These are phyloP conservation scores for Dactylonectria macrodidyma DNA, from an alignment of 2,329 filamentous ascomycete species.

Conservation along the genomic window DNA sequence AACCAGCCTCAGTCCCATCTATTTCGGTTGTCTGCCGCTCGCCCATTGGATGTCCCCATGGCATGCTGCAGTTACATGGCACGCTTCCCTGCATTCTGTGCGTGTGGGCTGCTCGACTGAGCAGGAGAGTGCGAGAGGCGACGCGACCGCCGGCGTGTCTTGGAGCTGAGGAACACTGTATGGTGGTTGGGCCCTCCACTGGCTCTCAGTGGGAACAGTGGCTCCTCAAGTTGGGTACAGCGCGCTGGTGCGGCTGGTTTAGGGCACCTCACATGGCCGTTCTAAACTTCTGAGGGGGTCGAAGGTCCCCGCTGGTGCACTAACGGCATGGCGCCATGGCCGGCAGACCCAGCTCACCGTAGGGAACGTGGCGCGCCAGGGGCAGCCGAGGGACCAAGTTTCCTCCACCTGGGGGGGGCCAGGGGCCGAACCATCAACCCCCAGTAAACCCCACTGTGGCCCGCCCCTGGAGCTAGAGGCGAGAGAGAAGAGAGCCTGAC, in stretches of 20 bases:
- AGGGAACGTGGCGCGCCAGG: conserved; percentile 45
- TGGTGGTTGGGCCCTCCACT: conserved; percentile 6
- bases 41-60: background rate
- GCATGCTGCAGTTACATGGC: background rate
- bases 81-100: background rate
- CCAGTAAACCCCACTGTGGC: background rate
- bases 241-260: conserved; percentile 4
- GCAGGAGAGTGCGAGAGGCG: background rate
- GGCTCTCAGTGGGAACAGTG: conserved; percentile 9
- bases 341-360: conserved; percentile 23
- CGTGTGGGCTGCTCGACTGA: background rate
- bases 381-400: conserved; percentile 25
- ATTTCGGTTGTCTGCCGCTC: background rate
- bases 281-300: conserved; percentile 16
- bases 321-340: conserved; percentile 43
- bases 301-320: conserved; percentile 35
- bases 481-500: background rate
- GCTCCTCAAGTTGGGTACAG: conserved; percentile 5
- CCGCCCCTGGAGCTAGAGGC: conserved; percentile 6
- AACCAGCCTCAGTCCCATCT: conserved; percentile 10
- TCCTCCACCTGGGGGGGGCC: conserved; percentile 10
- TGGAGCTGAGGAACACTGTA: background rate
- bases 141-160: background rate
- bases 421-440: background rate
- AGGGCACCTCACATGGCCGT: conserved; percentile 23